A percentile compares a stretch with the other conserved stretches of the same genome.
phyloP scores from a whole-genome alignment of 495 filamentous ascomycete genomes.

The Penicillium coprophilum region DNA sequence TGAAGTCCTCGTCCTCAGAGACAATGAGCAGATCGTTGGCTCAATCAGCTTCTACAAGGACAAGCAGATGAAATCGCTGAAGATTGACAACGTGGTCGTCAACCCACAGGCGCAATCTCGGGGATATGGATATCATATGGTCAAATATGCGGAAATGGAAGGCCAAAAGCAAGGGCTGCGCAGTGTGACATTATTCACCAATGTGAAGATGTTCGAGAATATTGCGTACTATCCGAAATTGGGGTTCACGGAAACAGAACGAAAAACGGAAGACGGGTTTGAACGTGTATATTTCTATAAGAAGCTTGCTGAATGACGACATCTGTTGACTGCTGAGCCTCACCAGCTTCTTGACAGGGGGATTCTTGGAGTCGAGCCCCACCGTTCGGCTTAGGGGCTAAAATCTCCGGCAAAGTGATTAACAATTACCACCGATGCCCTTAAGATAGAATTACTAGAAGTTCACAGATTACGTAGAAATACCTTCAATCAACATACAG shows the following conservation, averaged over 20 bases:
- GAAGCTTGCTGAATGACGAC: not conserved
- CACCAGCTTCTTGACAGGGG: not conserved
- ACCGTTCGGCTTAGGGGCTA: too few species aligned
- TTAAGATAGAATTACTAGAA: not conserved
- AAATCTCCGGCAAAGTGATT: too few species aligned
- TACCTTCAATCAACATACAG: not conserved
- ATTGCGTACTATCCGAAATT: slow-evolving; percentile 32
- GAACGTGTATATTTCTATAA: slow-evolving; percentile 35
- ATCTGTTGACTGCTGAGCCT: not conserved
- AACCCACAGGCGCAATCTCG: slow-evolving; percentile 27
- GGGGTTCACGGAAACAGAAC: slow-evolving; percentile 34
- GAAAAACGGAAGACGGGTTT: slow-evolving; percentile 32
- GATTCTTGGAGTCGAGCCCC: not conserved
- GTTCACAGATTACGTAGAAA: not conserved
- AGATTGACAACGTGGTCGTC: slow-evolving; percentile 37
- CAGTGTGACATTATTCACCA: slow-evolving; percentile 33
- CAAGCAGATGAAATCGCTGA: slow-evolving; percentile 10
- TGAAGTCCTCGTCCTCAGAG: slow-evolving; percentile 19
- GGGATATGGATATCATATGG: slow-evolving; percentile 34
- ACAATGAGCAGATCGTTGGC: slow-evolving; percentile 11
- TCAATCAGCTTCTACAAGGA: slow-evolving; percentile 17
- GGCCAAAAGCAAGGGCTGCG: slow-evolving; percentile 1
- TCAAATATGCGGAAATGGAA: slow-evolving; percentile 21
- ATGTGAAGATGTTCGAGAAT: slow-evolving; percentile 43
- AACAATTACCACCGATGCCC: too few species aligned